Evolutionary conservation across 208 protist species (phyloP).

Genomic region (Acanthamoeba royreba): DNA sequence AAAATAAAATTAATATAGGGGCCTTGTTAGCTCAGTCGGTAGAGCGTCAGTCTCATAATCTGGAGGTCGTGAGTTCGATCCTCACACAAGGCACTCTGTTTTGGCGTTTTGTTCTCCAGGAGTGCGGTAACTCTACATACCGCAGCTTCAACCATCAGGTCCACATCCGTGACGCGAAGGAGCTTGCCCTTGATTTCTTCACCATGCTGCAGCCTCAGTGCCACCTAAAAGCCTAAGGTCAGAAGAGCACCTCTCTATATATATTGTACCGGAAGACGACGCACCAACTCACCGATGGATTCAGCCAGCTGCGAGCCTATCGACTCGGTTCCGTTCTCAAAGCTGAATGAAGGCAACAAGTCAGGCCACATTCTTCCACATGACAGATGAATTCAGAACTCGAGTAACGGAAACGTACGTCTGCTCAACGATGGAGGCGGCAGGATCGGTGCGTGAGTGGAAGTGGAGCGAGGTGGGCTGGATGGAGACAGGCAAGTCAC

Average conservation of each 20-base stretch:
- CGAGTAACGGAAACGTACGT: background rate
- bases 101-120: no score
- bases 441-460: background rate
- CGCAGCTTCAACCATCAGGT: background rate
- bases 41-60: constrained; percentile 61
- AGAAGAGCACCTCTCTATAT: background rate
- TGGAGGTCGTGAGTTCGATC: background rate
- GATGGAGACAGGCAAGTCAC: background rate
- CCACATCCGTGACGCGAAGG: background rate
- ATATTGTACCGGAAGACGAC: background rate
- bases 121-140: background rate
- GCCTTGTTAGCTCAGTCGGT: constrained; percentile 54
- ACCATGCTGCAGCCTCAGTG: background rate
- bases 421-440: background rate
- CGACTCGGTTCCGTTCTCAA: background rate
- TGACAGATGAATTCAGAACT: no score
- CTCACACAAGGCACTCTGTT: no score
- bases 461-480: background rate
- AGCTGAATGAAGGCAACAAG: background rate
- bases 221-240: background rate
- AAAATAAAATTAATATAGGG: no score
- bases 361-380: no score
- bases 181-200: background rate
- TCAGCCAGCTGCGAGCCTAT: background rate
- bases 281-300: background rate